These are phyloP conservation scores for Xenosphaeropsis pyriputrescens DNA, from an alignment of 2,329 filamentous ascomycete species.

Conservation along the genomic window DNA sequence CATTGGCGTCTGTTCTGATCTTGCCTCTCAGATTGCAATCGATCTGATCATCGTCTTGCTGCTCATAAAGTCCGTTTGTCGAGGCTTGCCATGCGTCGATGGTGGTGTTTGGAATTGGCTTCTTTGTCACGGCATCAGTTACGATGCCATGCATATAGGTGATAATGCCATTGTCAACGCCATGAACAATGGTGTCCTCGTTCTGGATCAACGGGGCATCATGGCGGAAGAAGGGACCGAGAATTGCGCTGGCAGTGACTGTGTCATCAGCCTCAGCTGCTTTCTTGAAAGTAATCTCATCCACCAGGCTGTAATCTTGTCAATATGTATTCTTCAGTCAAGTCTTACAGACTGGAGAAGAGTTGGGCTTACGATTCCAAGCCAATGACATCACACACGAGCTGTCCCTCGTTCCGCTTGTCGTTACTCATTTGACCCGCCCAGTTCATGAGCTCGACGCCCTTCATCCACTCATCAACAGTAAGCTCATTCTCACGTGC, in stretches of 20 bases:
- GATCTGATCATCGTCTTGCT: conserved; percentile 44
- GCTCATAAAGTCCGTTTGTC: conserved; percentile 42
- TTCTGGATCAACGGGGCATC: conserved; percentile 39
- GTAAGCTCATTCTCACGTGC: conserved; percentile 42
- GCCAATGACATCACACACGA: conserved; percentile 46
- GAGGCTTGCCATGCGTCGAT: conserved; percentile 52
- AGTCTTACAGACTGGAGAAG: not conserved
- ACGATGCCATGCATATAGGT: conserved; percentile 44
- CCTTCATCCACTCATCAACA: conserved; percentile 41
- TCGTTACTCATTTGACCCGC: conserved; percentile 47
- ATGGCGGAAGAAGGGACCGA: conserved; percentile 50
- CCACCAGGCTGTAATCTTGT: conserved; percentile 23
- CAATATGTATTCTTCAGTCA: not conserved
- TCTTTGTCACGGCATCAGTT: conserved; percentile 34
- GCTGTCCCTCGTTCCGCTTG: conserved; percentile 48
- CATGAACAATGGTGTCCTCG: conserved; percentile 36
- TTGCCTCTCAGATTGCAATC: conserved; percentile 49
- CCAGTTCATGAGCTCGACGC: conserved; percentile 41
- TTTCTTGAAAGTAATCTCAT: conserved; percentile 14
- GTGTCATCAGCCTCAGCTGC: conserved; percentile 24
- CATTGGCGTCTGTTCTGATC: conserved; percentile 41
- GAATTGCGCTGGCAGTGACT: conserved; percentile 34
- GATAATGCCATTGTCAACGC: conserved; percentile 31
- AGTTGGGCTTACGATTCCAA: conserved; percentile 35
- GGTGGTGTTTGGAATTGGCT: conserved; percentile 38